Evolutionary conservation across 2,329 filamentous ascomycete species (phyloP), one percentile per base, ranked within the genome.

Genomic region (Fusarium globosum): DNA sequence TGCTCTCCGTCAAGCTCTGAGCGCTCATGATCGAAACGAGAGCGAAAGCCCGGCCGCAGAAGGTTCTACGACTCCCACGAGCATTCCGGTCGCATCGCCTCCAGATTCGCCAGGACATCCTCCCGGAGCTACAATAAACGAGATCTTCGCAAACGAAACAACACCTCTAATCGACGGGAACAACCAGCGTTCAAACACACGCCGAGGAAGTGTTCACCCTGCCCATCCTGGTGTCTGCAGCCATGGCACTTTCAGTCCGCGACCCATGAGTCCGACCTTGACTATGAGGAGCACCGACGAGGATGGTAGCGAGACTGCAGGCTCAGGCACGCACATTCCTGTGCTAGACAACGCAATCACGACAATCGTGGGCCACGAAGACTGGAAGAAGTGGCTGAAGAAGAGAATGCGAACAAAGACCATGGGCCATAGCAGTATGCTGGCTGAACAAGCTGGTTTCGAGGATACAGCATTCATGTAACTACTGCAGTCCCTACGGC

Each of bases 241-340:
- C 76, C 92, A 96, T 83, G 94, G 93, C 76, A 93, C 93, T 21
- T 94, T 95, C 78, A 94, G 93, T 48, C 92, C 93, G 3, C 85
- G 90, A 42, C 88, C 92, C 1, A 83, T 83, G 51, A 89, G 87
- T 56, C 86, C 87, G 8, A 74, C 81, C 14, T 77, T 80, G 39
- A 84, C 81, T 49, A 79, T 80, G 42, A 72, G 75, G 21, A 78
- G 79, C 65, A 77, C 76, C 52, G 77, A 80, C 70, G 59, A 78
- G 70, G 77, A 80, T 73, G 61, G 81, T 59, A 71, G 76, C 33
- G 82, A 82, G 39, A 81, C 78, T 43, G 81, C 77, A 38, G 81
- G 76, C 1, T 75, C 79, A 9, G 80, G 80, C 6, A 78, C 80
- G 15, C 79, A 75, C 36, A 79, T 82, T 14, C 81, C 82, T 20